These are phyloP conservation scores for Anisogramma anomala DNA, from an alignment of 2,329 filamentous ascomycete species.

Conservation along the genomic window DNA sequence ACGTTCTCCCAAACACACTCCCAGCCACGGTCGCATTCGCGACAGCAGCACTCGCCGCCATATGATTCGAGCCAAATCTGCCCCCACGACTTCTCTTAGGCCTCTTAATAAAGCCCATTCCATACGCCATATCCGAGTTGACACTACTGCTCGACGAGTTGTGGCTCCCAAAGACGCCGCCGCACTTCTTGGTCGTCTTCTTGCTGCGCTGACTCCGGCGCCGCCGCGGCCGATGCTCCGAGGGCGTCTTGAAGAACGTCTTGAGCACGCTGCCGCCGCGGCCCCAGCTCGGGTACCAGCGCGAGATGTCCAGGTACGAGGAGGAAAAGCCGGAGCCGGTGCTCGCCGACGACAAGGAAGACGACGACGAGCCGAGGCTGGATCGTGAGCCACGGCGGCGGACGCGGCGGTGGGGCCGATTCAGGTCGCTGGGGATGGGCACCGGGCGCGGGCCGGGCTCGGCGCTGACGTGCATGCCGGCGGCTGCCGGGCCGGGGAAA, in stretches of 20 bases:
- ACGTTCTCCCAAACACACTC: no score
- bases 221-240: conserved; percentile 37
- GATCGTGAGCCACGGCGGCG: conserved; percentile 17
- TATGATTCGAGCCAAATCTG: conserved; percentile 18
- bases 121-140: conserved; percentile 58
- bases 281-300: conserved; percentile 33
- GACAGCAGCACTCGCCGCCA: background rate
- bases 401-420: conserved; percentile 4
- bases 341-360: conserved; percentile 22
- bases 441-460: conserved; percentile 1
- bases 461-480: conserved; percentile 8
- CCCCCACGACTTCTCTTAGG: conserved; percentile 21
- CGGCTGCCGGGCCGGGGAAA: conserved; percentile 4
- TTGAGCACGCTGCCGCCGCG: conserved; percentile 44
- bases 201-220: conserved; percentile 30
- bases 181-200: conserved; percentile 34
- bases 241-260: conserved; percentile 52
- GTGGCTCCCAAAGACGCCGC: conserved; percentile 51
- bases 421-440: conserved; percentile 3
- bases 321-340: conserved; percentile 20
- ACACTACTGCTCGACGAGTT: conserved; percentile 36
- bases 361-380: conserved; percentile 34
- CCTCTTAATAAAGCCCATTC: conserved; percentile 43
- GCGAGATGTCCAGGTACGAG: conserved; percentile 57
- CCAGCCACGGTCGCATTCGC: background rate